Evolutionary conservation across 768 basidiomycete species (phyloP), one percentile per base, ranked within the genome.

Genomic region (Amylocystis lapponica): DNA sequence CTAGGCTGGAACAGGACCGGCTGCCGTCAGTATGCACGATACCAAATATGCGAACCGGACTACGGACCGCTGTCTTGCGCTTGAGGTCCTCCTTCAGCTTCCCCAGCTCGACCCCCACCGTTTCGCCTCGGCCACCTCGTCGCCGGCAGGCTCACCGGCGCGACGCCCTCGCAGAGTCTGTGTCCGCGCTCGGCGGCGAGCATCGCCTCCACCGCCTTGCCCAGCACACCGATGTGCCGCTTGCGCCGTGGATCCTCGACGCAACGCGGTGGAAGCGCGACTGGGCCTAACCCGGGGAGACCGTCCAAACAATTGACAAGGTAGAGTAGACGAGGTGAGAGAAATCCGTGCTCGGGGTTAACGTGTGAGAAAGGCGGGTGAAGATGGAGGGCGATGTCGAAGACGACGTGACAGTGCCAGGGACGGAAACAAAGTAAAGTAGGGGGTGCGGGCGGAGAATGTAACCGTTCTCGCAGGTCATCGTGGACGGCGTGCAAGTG

Each of bases 211-310:
- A 91, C 75, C 9, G 75, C 76, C 54, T 80, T 86, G 1, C 86
- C 90, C 42, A 93, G 66, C 17, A 66, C 73, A 27, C 86, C 86
- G 35, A 92, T 86, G 51, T 82, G 72, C 41, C 71, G 65, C 64
- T 81, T 87, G 57, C 88, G 70, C 56, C 68, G 76, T 41, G 85
- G 85, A 64, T 92, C 87, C 65, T 84, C 83, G 37, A 80, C 66
- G 57, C 89, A 92, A 35, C 76, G 71, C 30, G 85, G 84, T 20
- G 87, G 79, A 39, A 92, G 69, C 17, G 80, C 86, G 30, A 91
- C 72, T 47, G 83, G 76, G n/a, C 87, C 86, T 19, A 88, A 63
- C 25, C 79, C 76, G 17, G 88, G 89, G 37, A 90, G 58, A 23
- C 89, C 89, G 63, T 91, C 74, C 11, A 56, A 25, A 40, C 39